Evolutionary conservation across 768 basidiomycete species (phyloP).

Genomic region (Auriculariales sp.): DNA sequence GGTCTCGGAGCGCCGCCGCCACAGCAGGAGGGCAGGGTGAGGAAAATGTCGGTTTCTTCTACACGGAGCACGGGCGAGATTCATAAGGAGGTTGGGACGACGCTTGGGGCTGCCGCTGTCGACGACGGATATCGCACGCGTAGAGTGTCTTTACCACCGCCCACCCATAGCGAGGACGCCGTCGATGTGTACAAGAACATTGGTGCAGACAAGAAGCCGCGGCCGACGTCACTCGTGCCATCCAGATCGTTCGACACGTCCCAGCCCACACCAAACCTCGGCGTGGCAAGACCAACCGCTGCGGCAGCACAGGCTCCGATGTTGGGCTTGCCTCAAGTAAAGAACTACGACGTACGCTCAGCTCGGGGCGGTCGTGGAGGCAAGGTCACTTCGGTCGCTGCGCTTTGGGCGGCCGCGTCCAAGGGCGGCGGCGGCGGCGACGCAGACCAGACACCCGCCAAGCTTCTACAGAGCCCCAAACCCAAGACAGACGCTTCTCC

Average conservation of each 20-base stretch:
- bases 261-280: neutral
- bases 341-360: conserved; percentile 53
- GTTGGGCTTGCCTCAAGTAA: conserved; percentile 19
- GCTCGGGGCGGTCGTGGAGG: conserved; percentile 69
- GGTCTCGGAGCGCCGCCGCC: neutral
- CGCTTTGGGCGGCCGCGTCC: conserved; percentile 46
- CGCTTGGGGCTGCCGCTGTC: neutral
- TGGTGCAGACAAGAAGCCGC: neutral
- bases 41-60: neutral
- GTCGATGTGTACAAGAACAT: neutral
- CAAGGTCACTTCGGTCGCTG: conserved; percentile 54
- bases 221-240: neutral
- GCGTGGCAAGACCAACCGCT: neutral
- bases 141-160: neutral
- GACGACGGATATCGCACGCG: neutral
- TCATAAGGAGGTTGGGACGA: neutral
- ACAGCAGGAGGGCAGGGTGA: neutral
- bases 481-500: neutral
- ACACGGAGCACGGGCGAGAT: neutral
- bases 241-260: neutral
- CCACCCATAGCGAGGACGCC: neutral
- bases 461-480: neutral
- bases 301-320: neutral
- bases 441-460: neutral
- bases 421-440: conserved; percentile 4